Evolutionary conservation across 345 rosid genomes (phyloP).

Genomic region (Eucalyptus coolabah): DNA sequence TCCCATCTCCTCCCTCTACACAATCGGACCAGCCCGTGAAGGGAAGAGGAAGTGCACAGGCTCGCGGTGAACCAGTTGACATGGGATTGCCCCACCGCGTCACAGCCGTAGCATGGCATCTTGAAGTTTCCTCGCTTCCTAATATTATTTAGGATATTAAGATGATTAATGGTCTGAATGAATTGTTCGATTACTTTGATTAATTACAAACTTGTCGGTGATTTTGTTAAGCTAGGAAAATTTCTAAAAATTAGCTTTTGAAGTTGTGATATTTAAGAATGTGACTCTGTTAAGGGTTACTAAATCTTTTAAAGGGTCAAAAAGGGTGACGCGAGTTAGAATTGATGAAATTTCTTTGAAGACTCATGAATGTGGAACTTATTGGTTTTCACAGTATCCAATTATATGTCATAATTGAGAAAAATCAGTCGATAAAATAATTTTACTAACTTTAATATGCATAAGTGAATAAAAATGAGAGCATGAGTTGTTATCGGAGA

Average conservation of each 20-base stretch:
- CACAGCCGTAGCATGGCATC: neutral
- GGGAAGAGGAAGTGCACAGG: neutral
- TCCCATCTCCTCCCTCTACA: neutral
- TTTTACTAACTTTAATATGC: neutral
- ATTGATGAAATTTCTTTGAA: neutral
- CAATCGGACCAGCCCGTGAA: neutral
- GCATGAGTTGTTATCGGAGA: neutral
- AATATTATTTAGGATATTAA: neutral
- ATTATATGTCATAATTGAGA: neutral
- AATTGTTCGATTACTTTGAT: neutral
- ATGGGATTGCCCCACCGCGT: neutral
- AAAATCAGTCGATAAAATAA: neutral
- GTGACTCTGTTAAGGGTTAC: neutral
- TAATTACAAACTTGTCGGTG: neutral
- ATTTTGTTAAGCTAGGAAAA: neutral
- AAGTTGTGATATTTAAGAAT: neutral
- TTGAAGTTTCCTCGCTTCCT: too few relatives aligned
- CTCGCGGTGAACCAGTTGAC: neutral
- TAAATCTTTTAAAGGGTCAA: neutral
- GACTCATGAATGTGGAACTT: neutral
- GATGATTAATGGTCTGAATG: neutral
- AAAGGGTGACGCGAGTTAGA: neutral
- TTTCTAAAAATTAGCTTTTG: neutral
- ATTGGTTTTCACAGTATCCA: fast-evolving
- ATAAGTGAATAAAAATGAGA: neutral